Evolutionary conservation across 1,284 basidiomycete genomes (phyloP), one percentile per base, ranked within the genome.

Genomic region (Sanguinoderma infundibulare): DNA sequence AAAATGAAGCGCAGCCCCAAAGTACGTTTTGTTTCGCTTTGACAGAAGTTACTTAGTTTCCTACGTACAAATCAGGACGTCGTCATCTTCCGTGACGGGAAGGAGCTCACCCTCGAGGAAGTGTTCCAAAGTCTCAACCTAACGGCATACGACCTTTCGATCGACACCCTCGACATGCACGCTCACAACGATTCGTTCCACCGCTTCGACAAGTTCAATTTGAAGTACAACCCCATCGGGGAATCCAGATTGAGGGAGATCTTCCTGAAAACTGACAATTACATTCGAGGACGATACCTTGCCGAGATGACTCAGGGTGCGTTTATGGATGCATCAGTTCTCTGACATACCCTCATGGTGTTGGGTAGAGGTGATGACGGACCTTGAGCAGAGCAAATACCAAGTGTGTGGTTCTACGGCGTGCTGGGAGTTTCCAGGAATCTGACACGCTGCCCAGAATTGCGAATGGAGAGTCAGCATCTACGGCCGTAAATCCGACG

Each of bases 101-200:
- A 91, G 42, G 87, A 95, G 68, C 81, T 99, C 22, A 98, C 97
- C 0, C 83, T 99, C 2, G 84, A 90, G 61, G 87, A 99, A 79
- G 98, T 99, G 38, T 99, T 99, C 76, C 86, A 98, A 72, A 97
- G 95, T 35, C 87, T 99, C 32, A 91, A 97, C 69, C 81, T 99
- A 35, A 97, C 94, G 0, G 97, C 98, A 2, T 99, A 99, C 76
- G 98, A 99, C 70, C 84, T 99, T 39, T 98, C 95, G 8, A 99
- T 99, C 73, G 98, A 99, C 74, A 99, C 98, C 5, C 86, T 99
- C 51, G 98, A 99, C 73, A 99, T 98, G 98, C 98, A 99, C 67
- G 98, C 98, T 0, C 97, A 99, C 76, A 92, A 95, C 68, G 95
- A 97, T 70, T 91, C 96, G 7, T 98, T 98, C 83, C 97, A 99